phyloP scores from a whole-genome alignment of 2,329 filamentous ascomycete genomes.

The Fusarium sterilihyphosum region DNA sequence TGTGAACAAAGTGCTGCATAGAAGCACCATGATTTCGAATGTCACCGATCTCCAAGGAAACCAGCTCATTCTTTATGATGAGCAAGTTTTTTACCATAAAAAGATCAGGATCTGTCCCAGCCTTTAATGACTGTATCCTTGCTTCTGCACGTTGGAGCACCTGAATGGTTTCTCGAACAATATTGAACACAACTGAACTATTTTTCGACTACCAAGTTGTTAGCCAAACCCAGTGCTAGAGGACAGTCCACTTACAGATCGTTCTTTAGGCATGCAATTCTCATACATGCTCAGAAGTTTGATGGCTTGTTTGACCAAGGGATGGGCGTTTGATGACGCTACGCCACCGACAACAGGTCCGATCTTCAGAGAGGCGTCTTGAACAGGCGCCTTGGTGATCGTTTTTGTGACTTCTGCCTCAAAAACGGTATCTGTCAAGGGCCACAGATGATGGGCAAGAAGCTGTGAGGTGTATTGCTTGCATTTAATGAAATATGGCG shows the following conservation, averaged over 20 bases:
- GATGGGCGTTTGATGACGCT: constrained; percentile 66
- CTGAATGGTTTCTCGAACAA: constrained; percentile 89
- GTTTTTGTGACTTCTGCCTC: constrained; percentile 65
- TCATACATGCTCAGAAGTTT: constrained; percentile 71
- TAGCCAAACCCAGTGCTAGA: background rate
- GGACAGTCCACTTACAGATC: constrained; percentile 59
- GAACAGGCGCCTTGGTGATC: constrained; percentile 59
- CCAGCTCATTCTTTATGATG: constrained; percentile 93
- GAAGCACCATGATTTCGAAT: constrained; percentile 60
- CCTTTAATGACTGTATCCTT: constrained; percentile 71
- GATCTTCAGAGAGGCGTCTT: constrained; percentile 62
- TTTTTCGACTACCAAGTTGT: constrained; percentile 51
- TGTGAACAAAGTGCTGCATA: constrained; percentile 71
- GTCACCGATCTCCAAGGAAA: constrained; percentile 91
- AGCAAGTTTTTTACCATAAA: constrained; percentile 96
- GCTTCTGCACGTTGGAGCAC: constrained; percentile 82
- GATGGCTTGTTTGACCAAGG: constrained; percentile 66
- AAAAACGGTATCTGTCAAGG: constrained; percentile 64
- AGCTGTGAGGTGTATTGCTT: constrained; percentile 66
- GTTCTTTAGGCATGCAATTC: constrained; percentile 70
- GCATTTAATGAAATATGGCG: constrained; percentile 62
- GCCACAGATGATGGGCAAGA: constrained; percentile 67
- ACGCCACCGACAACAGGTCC: constrained; percentile 58
- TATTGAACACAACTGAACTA: constrained; percentile 69
- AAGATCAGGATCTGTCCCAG: constrained; percentile 78